Evolutionary conservation across 1,284 basidiomycete species (phyloP).

Genomic region (Polyporus tsugae): DNA sequence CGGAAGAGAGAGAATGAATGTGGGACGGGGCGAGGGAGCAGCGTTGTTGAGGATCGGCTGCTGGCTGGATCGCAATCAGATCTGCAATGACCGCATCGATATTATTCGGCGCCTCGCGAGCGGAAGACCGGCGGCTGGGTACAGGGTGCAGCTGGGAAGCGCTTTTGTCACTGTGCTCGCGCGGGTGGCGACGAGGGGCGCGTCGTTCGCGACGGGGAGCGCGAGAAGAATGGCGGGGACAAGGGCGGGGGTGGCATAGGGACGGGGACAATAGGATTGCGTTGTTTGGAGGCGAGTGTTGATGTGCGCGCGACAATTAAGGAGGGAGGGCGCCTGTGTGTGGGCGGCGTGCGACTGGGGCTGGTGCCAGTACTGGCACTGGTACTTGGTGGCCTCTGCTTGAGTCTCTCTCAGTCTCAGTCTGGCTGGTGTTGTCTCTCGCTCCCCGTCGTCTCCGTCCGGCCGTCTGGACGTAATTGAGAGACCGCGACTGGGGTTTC

Average conservation of each 20-base stretch:
- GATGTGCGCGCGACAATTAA: slow-evolving; percentile 25
- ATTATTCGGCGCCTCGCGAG: slow-evolving; percentile 20
- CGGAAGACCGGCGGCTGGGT: slow-evolving; percentile 23
- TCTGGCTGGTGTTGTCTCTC: slow-evolving; percentile 1
- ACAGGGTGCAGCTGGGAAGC: slow-evolving; percentile 21
- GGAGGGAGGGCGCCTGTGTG: slow-evolving; percentile 21
- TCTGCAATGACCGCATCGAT: slow-evolving; percentile 34
- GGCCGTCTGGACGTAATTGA: slow-evolving; percentile 36
- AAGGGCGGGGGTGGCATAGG: slow-evolving; percentile 19
- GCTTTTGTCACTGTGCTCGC: slow-evolving; percentile 17
- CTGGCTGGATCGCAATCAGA: slow-evolving; percentile 33
- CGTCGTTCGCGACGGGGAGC: slow-evolving; percentile 8
- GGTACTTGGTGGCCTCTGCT: background rate
- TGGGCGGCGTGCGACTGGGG: slow-evolving; percentile 20
- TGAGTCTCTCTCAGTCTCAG: background rate
- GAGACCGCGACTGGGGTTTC: slow-evolving; percentile 35
- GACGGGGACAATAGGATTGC: slow-evolving; percentile 24
- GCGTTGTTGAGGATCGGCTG: slow-evolving; percentile 24
- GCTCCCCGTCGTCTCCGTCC: slow-evolving; percentile 28
- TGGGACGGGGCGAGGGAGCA: slow-evolving; percentile 22
- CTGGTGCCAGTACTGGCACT: background rate
- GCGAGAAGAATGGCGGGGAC: slow-evolving; percentile 10
- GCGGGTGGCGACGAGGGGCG: slow-evolving; percentile 7
- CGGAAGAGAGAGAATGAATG: slow-evolving; percentile 16
- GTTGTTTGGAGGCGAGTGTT: slow-evolving; percentile 23